phyloP scores from a whole-genome alignment of 495 filamentous ascomycete species.

The Neurospora tetrasperma region DNA sequence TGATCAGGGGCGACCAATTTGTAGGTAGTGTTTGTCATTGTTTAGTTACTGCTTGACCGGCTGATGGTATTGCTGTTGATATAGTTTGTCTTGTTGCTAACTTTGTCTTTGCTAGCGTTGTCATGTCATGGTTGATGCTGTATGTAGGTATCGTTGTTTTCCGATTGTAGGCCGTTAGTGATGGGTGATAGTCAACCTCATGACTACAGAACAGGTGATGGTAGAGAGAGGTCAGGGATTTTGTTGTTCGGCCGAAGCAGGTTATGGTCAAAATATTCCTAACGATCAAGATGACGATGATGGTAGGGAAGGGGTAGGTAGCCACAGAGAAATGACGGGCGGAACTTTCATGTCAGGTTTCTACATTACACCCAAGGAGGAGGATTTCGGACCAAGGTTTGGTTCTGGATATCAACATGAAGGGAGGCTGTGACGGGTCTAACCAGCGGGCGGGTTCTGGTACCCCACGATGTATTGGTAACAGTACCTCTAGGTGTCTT shows the following conservation, averaged over 20 bases:
- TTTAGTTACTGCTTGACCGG: not conserved
- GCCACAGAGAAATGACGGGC: not conserved
- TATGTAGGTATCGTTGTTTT: not conserved
- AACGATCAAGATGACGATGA: not conserved
- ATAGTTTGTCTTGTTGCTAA: not conserved
- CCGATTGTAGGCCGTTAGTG: not conserved
- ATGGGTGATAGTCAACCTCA: not conserved
- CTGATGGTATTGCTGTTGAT: not conserved
- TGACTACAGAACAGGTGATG: not conserved
- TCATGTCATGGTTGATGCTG: not conserved
- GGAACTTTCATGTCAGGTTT: no score
- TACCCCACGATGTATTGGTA: no score
- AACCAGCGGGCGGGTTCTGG: no score
- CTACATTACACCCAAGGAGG: no score
- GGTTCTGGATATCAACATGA: not conserved
- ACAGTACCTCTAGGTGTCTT: no score
- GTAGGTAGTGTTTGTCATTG: not conserved
- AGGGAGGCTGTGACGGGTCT: no score
- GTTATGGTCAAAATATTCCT: not conserved
- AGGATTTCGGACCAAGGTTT: not conserved
- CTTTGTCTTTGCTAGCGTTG: no score
- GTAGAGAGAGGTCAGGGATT: not conserved
- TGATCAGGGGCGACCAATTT: no score
- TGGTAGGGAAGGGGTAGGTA: not conserved
- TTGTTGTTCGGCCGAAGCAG: not conserved